Conservation (phyloP, 345 rosid species). For the Combretum micranthum region DNA sequence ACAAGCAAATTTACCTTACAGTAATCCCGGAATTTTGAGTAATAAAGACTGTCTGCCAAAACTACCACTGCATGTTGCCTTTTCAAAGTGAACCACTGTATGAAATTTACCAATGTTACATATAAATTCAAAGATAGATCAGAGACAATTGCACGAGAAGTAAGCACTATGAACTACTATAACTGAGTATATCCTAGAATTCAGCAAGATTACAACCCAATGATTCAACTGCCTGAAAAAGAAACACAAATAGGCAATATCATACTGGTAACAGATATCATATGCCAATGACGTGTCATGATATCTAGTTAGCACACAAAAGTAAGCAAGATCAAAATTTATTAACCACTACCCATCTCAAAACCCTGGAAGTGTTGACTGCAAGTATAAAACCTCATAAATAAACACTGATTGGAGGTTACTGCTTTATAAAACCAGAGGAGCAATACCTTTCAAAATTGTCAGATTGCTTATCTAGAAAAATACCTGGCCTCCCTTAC, state of each 20-base stretch:
- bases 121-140: background rate
- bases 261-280: too few relatives aligned
- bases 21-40: slow-evolving; percentile 69
- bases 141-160: too few relatives aligned
- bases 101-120: slow-evolving; percentile 12
- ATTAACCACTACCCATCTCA: too few relatives aligned
- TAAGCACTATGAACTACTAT: too few relatives aligned
- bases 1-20: slow-evolving; percentile 52
- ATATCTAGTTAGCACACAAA: too few relatives aligned
- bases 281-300: too few relatives aligned
- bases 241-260: too few relatives aligned
- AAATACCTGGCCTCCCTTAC: slow-evolving; percentile 93
- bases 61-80: slow-evolving; percentile 91
- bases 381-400: background rate
- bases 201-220: too few relatives aligned
- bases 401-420: background rate
- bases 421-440: background rate
- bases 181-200: too few relatives aligned
- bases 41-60: slow-evolving; percentile 80
- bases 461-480: slow-evolving; percentile 2
- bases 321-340: too few relatives aligned
- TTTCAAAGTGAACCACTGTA: slow-evolving; percentile 96
- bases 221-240: too few relatives aligned
- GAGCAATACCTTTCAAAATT: background rate
- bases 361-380: too few relatives aligned